These are phyloP conservation scores for Starmerella sirachaensis DNA, from an alignment of 805 yeast species.

Conservation along the genomic window DNA sequence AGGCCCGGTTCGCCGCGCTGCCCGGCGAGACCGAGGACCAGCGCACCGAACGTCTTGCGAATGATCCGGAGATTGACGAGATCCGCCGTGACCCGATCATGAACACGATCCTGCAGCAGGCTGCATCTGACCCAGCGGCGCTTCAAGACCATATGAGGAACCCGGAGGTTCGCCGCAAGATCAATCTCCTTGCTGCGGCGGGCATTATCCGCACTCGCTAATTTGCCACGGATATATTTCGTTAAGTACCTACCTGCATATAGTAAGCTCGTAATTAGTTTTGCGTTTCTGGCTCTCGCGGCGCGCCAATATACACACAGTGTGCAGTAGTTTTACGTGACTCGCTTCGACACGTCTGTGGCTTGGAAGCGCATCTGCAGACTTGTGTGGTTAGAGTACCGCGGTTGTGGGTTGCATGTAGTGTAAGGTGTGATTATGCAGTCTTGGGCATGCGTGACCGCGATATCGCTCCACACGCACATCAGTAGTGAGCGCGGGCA, in stretches of 20 bases:
- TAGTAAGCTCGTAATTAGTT: no score
- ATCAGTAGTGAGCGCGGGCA: no score
- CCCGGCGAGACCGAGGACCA: slow-evolving; percentile 91
- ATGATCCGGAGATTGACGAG: slow-evolving; percentile 87
- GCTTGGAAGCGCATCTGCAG: no score
- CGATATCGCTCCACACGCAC: no score
- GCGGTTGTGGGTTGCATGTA: no score
- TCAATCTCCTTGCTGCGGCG: slow-evolving; percentile 82
- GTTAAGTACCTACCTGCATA: neutral
- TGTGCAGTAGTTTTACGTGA: no score
- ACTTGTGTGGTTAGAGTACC: no score
- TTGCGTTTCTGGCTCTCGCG: no score
- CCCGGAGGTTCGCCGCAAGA: slow-evolving; percentile 81
- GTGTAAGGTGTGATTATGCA: no score
- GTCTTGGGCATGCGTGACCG: no score
- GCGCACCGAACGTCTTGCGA: slow-evolving; percentile 76
- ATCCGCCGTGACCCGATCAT: slow-evolving; percentile 94
- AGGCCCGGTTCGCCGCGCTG: slow-evolving; percentile 62
- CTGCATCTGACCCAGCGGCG: slow-evolving; percentile 91
- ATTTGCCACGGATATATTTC: neutral
- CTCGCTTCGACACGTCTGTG: no score
- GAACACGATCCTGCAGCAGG: slow-evolving; percentile 91
- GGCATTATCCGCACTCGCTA: slow-evolving; percentile 89
- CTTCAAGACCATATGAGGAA: slow-evolving; percentile 95
- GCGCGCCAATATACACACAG: no score